Conservation (phyloP, 176 grass and related monocot species). For the Elaeis guineensis region DNA sequence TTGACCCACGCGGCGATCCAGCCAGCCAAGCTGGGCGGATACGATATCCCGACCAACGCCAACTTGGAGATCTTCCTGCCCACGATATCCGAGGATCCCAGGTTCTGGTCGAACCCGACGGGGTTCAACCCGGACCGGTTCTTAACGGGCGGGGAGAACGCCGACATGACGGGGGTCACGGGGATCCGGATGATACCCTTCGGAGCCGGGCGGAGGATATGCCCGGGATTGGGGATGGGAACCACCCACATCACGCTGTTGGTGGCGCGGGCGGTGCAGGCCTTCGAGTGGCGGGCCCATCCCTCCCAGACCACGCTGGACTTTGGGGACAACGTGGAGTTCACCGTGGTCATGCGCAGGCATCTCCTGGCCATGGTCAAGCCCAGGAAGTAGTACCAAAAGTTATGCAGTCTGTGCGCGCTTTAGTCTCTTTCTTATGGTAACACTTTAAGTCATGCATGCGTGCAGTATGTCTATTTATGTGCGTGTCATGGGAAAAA, state of each 20-base stretch:
- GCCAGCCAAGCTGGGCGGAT: conserved; percentile 45
- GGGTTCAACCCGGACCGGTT: conserved; percentile 88
- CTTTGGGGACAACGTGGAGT: conserved; percentile 90
- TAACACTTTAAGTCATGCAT: too few species aligned
- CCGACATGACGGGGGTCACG: conserved; percentile 78
- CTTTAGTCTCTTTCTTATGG: too few species aligned
- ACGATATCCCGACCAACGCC: conserved; percentile 69
- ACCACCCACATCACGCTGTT: conserved; percentile 80
- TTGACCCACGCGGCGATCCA: conserved; percentile 64
- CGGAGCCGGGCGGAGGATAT: conserved; percentile 72
- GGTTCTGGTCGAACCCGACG: conserved; percentile 49
- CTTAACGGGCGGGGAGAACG: conserved; percentile 58
- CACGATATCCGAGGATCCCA: conserved; percentile 67
- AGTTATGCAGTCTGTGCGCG: too few species aligned
- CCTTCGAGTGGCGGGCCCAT: conserved; percentile 75
- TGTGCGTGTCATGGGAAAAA: too few species aligned
- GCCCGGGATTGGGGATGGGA: conserved; percentile 75
- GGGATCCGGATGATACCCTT: conserved; percentile 94
- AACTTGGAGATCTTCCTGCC: conserved; percentile 84
- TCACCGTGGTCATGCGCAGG: conserved; percentile 82
- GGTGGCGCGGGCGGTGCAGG: conserved; percentile 81
- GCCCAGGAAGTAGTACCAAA: conserved; percentile 24
- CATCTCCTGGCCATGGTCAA: conserved; percentile 56
- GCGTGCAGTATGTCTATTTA: too few species aligned
- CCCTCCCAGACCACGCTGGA: conserved; percentile 60